Base-by-base conservation (phyloP, 169 alveolate species). In the Eimeria tenella region DNA sequence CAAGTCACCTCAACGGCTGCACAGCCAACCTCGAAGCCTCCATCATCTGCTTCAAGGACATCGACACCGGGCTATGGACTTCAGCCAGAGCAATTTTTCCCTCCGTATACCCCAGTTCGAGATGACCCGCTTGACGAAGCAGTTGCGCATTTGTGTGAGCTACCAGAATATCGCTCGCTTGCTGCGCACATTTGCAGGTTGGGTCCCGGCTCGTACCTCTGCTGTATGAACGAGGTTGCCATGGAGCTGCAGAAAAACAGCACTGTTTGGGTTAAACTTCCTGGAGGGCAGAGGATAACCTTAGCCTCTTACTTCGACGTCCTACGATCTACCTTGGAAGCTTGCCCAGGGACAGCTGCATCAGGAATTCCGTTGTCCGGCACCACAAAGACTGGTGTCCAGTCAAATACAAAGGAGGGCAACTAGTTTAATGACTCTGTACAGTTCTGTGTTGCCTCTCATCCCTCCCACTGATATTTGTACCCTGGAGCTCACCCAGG, bases 211-310 rank as follows among this genome's bases (percentile, higher is more conserved):
- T 53, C 91, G 31, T 83, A 83, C 60, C 91, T 83, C 77, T 83
- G 91, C n/a, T 83, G 74, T 17, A 83, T 60, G 91, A 58, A 83
- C 42, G 77, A 83, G 60, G 77, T 83, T 83, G 19, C 63, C 19
- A 83, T 83, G 91, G 91, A 83, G 79, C 91, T 83, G 50, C 74
- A 83, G 79, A 68, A n/a, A 62, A 77, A 83, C 49, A 77, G 91
- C 42, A 60, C 6, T 49, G 63, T 83, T 70, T 17, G 25, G 77
- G 77, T 83, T 9, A 21, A 58, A 77, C 77, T 31, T 60, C 71
- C 91, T 49, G 91, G 91, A 1, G 42, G 25, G 31, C 17, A 83
- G 13, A 60, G 42, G 15, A 4, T 83, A n/a, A 31, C 77, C 62
- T 56, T 83, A 60, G 17, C 62, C 3, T 52, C 77, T 5, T 83